A percentile compares a stretch with the other conserved stretches of the same genome.
Evolutionary conservation across 495 filamentous ascomycete species (phyloP).

Genomic region (Hypoxylon rickii): DNA sequence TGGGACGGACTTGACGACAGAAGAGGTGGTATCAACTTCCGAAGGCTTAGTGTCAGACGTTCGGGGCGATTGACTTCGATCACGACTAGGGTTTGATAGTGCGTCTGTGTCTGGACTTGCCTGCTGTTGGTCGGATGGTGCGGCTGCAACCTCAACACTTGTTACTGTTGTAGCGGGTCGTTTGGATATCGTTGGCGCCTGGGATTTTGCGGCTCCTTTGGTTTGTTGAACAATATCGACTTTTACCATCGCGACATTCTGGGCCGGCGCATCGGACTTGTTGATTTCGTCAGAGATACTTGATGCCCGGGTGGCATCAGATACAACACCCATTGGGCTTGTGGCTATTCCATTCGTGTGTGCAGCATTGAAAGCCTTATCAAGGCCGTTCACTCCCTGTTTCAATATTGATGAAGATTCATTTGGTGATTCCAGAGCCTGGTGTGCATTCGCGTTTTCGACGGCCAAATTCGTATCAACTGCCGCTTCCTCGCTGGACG

Average conservation of each 20-base stretch:
- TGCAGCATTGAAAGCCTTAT: not conserved
- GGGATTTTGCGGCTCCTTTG: constrained; percentile 39
- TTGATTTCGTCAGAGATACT: constrained; percentile 14
- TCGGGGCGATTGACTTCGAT: constrained; percentile 58
- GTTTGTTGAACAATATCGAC: constrained; percentile 41
- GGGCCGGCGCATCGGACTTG: constrained; percentile 11
- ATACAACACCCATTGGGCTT: not conserved
- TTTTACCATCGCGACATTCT: constrained; percentile 29
- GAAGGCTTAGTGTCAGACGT: constrained; percentile 71
- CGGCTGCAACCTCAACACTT: constrained; percentile 33
- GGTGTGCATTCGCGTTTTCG: not conserved
- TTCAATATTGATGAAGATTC: not conserved
- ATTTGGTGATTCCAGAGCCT: not conserved
- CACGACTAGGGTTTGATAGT: constrained; percentile 46
- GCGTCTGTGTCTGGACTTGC: constrained; percentile 44
- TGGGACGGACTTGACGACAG: constrained; percentile 52
- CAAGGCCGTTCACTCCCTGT: not conserved
- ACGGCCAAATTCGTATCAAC: not conserved
- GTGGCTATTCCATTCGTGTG: not conserved
- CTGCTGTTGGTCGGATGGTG: constrained; percentile 26
- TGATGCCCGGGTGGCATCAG: not conserved
- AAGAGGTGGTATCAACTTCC: constrained; percentile 68
- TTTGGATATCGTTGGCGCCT: constrained; percentile 34
- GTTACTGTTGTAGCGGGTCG: constrained; percentile 5
- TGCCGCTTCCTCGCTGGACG: not conserved